Evolutionary conservation across 495 filamentous ascomycete genomes (phyloP).

Genomic region (Pseudomonodictys pantanalensis): DNA sequence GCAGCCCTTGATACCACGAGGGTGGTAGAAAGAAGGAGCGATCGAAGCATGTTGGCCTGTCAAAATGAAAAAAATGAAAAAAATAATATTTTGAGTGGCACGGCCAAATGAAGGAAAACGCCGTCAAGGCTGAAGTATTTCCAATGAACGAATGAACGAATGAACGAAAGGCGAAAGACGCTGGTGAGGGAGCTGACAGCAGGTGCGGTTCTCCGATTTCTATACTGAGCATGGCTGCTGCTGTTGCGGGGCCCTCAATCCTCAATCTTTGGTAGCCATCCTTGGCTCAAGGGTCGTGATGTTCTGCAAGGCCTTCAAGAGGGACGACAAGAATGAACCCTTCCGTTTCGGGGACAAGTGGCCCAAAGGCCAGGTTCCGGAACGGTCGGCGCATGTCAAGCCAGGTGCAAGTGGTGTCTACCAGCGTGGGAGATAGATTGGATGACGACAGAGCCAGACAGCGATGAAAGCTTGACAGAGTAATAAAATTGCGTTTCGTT

Average conservation of each 20-base stretch:
- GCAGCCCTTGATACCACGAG: constrained; percentile 1
- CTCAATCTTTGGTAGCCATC: not conserved
- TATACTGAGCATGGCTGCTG: not conserved
- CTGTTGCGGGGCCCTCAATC: constrained; percentile 6
- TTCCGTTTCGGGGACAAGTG: not conserved
- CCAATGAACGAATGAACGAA: constrained; percentile 11
- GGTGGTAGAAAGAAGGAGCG: constrained; percentile 5
- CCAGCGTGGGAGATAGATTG: constrained; percentile 15
- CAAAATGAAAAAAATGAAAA: constrained; percentile 4
- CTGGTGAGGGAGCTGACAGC: not conserved
- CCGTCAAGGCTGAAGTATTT: constrained; percentile 26
- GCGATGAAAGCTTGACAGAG: not conserved
- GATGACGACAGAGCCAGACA: not conserved
- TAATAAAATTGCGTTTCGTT: constrained; percentile 6
- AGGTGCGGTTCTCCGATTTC: not conserved
- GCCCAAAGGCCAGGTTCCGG: not conserved
- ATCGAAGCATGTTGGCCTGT: constrained; percentile 16
- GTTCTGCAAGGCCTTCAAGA: not conserved
- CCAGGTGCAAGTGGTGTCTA: too few relatives aligned
- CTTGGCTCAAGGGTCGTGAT: not conserved
- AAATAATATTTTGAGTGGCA: not conserved
- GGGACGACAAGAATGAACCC: not conserved
- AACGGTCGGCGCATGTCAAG: not conserved
- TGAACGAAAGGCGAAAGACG: not conserved
- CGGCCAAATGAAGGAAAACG: constrained; percentile 9